phyloP scores from a whole-genome alignment of 2,329 filamentous ascomycete genomes.

The Hypoxylon sp. region DNA sequence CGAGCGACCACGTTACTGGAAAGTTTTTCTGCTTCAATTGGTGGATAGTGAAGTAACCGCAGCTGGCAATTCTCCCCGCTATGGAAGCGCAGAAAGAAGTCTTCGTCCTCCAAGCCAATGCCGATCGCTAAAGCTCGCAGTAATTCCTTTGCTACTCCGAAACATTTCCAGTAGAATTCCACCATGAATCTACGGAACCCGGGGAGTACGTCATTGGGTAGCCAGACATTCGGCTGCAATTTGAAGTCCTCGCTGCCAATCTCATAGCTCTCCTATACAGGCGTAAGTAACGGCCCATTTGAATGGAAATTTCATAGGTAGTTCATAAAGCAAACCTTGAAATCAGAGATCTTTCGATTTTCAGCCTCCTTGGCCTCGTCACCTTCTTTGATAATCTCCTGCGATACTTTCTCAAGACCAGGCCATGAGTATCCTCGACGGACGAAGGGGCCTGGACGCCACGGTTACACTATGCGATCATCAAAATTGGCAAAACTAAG shows the following conservation, averaged over 20 bases:
- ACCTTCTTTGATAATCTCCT: conserved; percentile 59
- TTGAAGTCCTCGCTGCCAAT: conserved; percentile 64
- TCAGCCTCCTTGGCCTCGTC: conserved; percentile 60
- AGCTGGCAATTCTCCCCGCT: conserved; percentile 71
- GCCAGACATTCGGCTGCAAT: conserved; percentile 66
- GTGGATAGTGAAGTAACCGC: conserved; percentile 72
- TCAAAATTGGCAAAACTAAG: neutral
- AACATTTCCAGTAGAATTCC: conserved; percentile 65
- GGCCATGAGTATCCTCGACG: conserved; percentile 71
- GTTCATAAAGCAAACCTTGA: conserved; percentile 60
- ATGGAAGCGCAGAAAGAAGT: conserved; percentile 65
- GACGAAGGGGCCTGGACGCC: conserved; percentile 58
- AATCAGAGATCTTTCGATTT: conserved; percentile 64
- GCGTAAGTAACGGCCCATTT: conserved; percentile 11
- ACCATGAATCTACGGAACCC: conserved; percentile 65
- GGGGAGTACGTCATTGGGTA: conserved; percentile 61
- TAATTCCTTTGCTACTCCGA: conserved; percentile 60
- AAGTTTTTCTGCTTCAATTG: conserved; percentile 61
- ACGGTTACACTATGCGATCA: conserved; percentile 3
- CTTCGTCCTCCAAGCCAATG: conserved; percentile 62
- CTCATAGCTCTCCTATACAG: conserved; percentile 65
- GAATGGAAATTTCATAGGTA: neutral
- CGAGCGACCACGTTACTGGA: conserved; percentile 61
- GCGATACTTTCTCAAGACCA: conserved; percentile 68
- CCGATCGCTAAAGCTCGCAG: conserved; percentile 63